Conservation (phyloP, 805 yeast species). For the Lipomyces sp. region DNA sequence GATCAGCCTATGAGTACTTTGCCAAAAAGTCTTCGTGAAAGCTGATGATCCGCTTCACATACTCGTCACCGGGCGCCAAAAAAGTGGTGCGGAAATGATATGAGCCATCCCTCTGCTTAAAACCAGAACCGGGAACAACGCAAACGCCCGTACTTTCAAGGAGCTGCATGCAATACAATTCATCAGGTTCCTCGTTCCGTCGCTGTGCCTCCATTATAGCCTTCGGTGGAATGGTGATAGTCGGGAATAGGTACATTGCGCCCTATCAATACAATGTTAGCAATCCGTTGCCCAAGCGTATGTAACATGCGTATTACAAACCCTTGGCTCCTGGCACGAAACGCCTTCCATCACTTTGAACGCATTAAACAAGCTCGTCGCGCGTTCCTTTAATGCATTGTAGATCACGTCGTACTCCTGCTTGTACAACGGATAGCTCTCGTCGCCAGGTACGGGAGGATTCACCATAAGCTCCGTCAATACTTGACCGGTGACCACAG, state of each 20-base stretch:
- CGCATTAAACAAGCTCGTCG: conserved; percentile 62
- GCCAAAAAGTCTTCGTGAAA: conserved; percentile 75
- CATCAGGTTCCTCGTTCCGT: conserved; percentile 66
- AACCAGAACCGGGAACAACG: conserved; percentile 96
- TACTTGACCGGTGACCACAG: conserved; percentile 94
- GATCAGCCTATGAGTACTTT: conserved; percentile 38
- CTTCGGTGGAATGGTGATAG: conserved; percentile 57
- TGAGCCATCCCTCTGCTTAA: conserved; percentile 88
- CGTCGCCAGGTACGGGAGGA: conserved; percentile 80
- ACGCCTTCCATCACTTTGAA: conserved; percentile 78
- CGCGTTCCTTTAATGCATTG: conserved; percentile 58
- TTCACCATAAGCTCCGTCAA: conserved; percentile 87
- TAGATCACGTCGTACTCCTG: conserved; percentile 62
- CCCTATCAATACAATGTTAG: too few relatives aligned
- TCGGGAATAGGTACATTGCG: conserved; percentile 95
- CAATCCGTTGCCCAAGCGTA: too few relatives aligned
- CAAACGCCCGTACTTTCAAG: conserved; percentile 91
- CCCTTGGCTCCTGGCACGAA: conserved; percentile 69
- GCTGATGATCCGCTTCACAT: conserved; percentile 72
- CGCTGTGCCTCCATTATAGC: conserved; percentile 62
- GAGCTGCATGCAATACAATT: conserved; percentile 79
- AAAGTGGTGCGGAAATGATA: conserved; percentile 94
- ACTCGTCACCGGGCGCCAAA: conserved; percentile 89
- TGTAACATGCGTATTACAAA: not conserved
- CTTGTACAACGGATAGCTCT: conserved; percentile 64